Evolutionary conservation across 1,139 yeast species (phyloP).

Genomic region (Geotrichum fermentans): DNA sequence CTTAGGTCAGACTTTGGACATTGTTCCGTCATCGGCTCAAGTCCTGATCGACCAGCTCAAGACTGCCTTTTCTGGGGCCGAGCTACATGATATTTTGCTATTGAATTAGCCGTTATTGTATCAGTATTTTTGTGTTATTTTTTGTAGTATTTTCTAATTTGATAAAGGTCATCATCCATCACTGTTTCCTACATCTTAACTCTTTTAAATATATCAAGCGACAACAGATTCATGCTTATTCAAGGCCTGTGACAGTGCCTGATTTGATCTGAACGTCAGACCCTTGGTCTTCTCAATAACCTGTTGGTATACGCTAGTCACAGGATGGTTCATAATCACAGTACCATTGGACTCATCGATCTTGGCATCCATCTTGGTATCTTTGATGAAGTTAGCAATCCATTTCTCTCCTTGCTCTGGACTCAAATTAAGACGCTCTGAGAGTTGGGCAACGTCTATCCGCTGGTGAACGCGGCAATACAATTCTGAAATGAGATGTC

Average conservation of each 20-base stretch:
- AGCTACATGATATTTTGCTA: background rate
- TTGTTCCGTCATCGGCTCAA: too few relatives aligned
- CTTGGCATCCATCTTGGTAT: constrained; percentile 48
- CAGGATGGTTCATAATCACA: constrained; percentile 46
- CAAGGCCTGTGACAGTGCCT: constrained; percentile 41
- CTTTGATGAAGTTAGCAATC: constrained; percentile 47
- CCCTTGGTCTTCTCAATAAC: constrained; percentile 59
- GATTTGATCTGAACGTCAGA: constrained; percentile 52
- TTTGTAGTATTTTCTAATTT: background rate
- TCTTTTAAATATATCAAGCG: too few relatives aligned
- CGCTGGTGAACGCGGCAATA: constrained; percentile 51
- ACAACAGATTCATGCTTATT: constrained; percentile 26
- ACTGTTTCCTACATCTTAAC: too few relatives aligned
- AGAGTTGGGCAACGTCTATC: constrained; percentile 43
- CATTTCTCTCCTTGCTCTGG: constrained; percentile 48
- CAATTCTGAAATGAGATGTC: constrained; percentile 49
- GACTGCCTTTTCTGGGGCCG: background rate
- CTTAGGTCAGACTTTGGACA: constrained; percentile 8
- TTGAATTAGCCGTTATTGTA: background rate
- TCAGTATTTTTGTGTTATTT: background rate
- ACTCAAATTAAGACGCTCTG: constrained; percentile 42
- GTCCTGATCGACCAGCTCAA: background rate
- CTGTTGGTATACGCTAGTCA: constrained; percentile 49
- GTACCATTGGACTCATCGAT: constrained; percentile 48
- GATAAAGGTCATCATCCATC: background rate